phyloP scores from a whole-genome alignment of 169 alveolate genomes.

The Babesia ovis region DNA sequence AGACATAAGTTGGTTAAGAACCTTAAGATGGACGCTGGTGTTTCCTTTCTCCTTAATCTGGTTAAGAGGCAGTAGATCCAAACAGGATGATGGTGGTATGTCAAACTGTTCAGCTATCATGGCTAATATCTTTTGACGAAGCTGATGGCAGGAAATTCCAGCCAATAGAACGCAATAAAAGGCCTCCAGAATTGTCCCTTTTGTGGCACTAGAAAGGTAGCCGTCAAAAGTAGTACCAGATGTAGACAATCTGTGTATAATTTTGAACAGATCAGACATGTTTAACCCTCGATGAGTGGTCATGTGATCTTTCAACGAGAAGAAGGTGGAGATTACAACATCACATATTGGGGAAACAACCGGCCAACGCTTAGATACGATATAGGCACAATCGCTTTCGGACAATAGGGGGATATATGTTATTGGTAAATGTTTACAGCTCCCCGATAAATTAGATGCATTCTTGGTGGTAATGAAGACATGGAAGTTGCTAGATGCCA shows the following conservation, averaged over 20 bases:
- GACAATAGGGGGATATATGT: conserved; percentile 14
- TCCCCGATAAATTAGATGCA: conserved; percentile 10
- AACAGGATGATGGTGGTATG: not conserved
- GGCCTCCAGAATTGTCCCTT: conserved; percentile 33
- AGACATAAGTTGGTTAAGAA: conserved; percentile 81
- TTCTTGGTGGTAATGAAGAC: conserved; percentile 60
- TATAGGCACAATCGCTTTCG: conserved; percentile 21
- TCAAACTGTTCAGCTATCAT: conserved; percentile 12
- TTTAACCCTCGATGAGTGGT: conserved; percentile 19
- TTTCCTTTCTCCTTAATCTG: conserved; percentile 20
- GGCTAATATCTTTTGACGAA: not conserved
- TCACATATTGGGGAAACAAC: conserved; percentile 1
- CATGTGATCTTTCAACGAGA: conserved; percentile 4
- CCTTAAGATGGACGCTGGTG: conserved; percentile 75
- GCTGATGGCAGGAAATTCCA: conserved; percentile 16
- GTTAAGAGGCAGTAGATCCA: conserved; percentile 17
- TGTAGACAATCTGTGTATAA: conserved; percentile 8
- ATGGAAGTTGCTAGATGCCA: conserved; percentile 70
- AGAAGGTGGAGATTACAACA: conserved; percentile 12
- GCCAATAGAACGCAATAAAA: conserved; percentile 41
- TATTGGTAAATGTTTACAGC: conserved; percentile 13
- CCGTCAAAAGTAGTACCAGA: conserved; percentile 34
- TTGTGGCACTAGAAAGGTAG: conserved; percentile 31
- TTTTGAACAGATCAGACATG: conserved; percentile 35
- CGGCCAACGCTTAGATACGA: not conserved